phyloP scores from a whole-genome alignment of 2,329 filamentous ascomycete species.

The Pyrenochaeta sp. region DNA sequence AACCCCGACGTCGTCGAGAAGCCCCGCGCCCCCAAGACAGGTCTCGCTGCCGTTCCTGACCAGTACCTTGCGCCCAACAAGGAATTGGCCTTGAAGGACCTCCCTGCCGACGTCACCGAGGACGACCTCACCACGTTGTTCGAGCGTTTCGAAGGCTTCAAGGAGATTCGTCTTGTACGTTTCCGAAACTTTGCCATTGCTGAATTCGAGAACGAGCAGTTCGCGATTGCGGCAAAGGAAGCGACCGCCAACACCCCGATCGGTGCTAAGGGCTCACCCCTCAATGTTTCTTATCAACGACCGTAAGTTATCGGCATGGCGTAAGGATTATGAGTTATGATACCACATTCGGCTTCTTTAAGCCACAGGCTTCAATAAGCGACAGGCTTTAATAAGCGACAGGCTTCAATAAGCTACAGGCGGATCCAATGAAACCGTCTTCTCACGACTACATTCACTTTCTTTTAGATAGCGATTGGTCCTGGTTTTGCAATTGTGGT shows the following conservation, averaged over 20 bases:
- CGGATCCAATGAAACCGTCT: too few species aligned
- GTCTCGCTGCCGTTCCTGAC: constrained; percentile 84
- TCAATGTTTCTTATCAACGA: constrained; percentile 96
- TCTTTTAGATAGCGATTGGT: too few species aligned
- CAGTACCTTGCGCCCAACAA: constrained; percentile 98
- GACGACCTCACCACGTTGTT: constrained; percentile 83
- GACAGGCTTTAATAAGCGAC: constrained; percentile 13
- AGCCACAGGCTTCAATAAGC: constrained; percentile 14
- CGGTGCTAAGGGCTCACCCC: constrained; percentile 74
- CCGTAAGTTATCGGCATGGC: constrained; percentile 67
- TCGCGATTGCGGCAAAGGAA: constrained; percentile 93
- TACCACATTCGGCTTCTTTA: constrained; percentile 26
- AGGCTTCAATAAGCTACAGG: constrained; percentile 12
- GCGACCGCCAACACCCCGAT: constrained; percentile 85
- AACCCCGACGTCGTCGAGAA: constrained; percentile 64
- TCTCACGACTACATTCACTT: too few species aligned
- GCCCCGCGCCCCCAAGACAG: constrained; percentile 70
- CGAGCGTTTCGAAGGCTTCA: constrained; percentile 89
- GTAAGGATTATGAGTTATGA: constrained; percentile 32
- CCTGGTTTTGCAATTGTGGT: too few species aligned
- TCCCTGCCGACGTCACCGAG: constrained; percentile 85
- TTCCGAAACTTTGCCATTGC: constrained; percentile 93
- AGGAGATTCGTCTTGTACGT: constrained; percentile 88
- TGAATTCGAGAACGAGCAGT: constrained; percentile 90
- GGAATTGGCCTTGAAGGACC: constrained; percentile 90